These are phyloP conservation scores for Diaporthe humulicola DNA, from an alignment of 2,329 filamentous ascomycete genomes.

Conservation along the genomic window DNA sequence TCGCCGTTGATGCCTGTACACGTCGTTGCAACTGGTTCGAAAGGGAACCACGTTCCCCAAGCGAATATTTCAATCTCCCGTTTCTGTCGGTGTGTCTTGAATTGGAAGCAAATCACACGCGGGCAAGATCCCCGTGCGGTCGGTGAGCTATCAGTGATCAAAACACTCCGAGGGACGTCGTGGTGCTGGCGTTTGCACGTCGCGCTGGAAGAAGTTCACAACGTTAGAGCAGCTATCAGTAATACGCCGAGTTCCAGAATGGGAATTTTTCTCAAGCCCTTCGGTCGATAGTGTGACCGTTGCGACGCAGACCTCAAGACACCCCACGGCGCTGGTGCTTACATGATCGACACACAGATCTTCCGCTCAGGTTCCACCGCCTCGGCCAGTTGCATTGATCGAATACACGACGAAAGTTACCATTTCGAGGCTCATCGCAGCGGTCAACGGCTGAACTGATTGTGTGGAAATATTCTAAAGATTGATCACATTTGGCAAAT, in stretches of 20 bases:
- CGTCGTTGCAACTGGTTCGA: not conserved
- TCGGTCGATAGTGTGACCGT: not conserved
- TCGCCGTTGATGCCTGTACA: not conserved
- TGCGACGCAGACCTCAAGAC: not conserved
- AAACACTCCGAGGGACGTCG: not conserved
- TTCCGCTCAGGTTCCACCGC: not conserved
- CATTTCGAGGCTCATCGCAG: not conserved
- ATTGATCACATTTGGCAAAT: not conserved
- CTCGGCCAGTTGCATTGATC: not conserved
- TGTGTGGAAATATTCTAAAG: not conserved
- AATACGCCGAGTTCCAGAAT: not conserved
- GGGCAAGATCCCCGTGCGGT: fast-evolving
- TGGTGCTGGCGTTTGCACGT: not conserved
- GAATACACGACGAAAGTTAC: not conserved
- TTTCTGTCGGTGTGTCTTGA: not conserved
- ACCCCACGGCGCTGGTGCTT: not conserved
- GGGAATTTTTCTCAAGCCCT: not conserved
- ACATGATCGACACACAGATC: not conserved
- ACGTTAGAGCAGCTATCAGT: too few relatives aligned
- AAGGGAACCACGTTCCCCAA: not conserved
- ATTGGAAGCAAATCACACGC: not conserved
- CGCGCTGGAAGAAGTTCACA: not conserved
- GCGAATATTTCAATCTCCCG: not conserved
- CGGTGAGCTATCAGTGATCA: not conserved
- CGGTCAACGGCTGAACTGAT: not conserved